Percentiles rank a stretch among this genome's conserved stretches.
These are phyloP conservation scores for Epicoccum sorghinum DNA, from an alignment of 2,329 filamentous ascomycete genomes.

Conservation along the genomic window DNA sequence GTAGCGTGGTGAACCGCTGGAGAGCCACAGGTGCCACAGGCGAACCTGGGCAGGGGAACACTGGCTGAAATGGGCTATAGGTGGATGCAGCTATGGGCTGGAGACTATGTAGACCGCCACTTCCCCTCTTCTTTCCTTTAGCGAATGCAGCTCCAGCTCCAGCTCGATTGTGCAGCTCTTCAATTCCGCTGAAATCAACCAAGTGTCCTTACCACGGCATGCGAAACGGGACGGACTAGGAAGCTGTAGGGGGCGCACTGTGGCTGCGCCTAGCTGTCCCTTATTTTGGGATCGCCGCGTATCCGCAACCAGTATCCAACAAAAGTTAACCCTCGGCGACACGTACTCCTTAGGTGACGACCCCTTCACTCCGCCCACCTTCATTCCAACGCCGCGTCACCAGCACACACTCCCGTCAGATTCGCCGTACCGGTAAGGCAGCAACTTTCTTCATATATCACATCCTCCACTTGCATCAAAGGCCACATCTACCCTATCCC, in stretches of 20 bases:
- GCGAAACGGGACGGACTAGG: constrained; percentile 8
- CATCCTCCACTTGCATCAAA: constrained; percentile 15
- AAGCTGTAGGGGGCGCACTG: constrained; percentile 10
- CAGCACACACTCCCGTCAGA: constrained; percentile 10
- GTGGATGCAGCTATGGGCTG: constrained; percentile 1
- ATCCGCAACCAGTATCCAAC: constrained; percentile 4
- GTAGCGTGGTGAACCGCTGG: constrained; percentile 29
- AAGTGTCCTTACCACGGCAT: constrained; percentile 9
- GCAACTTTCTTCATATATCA: constrained; percentile 25
- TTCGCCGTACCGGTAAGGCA: constrained; percentile 34
- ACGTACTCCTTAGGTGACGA: constrained; percentile 10
- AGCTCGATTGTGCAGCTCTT: neutral
- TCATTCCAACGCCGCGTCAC: constrained; percentile 35
- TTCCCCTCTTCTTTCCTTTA: neutral
- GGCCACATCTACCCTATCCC: constrained; percentile 37
- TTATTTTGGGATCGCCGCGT: constrained; percentile 12
- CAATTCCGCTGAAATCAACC: neutral
- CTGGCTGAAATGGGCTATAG: constrained; percentile 6
- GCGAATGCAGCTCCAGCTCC: neutral
- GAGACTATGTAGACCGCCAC: constrained; percentile 7
- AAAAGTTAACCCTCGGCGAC: constrained; percentile 9
- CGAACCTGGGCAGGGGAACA: constrained; percentile 1
- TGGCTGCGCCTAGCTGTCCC: constrained; percentile 9
- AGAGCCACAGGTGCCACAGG: constrained; percentile 34
- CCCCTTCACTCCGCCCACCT: constrained; percentile 18